phyloP scores from a whole-genome alignment of 441 rosid genomes.

The Hura crepitans region DNA sequence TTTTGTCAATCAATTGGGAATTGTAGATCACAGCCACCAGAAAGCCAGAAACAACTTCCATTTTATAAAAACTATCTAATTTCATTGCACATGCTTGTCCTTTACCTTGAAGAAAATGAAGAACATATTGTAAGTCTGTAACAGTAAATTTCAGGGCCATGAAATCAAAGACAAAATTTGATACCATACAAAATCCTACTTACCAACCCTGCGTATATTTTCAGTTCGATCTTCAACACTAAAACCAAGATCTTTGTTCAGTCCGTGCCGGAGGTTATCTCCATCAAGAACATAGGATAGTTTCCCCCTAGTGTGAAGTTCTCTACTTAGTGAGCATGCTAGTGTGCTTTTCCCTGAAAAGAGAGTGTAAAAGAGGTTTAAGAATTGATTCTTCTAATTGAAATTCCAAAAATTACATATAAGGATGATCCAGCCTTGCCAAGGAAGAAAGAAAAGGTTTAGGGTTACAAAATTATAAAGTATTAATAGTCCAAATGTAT shows the following conservation, averaged over 20 bases:
- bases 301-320: slow-evolving; percentile 59
- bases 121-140: neutral
- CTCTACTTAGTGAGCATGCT: slow-evolving; percentile 72
- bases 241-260: slow-evolving; percentile 78
- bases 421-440: neutral
- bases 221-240: slow-evolving; percentile 81
- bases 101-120: neutral
- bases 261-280: slow-evolving; percentile 81
- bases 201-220: slow-evolving; percentile 87
- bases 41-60: slow-evolving; percentile 5
- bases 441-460: neutral
- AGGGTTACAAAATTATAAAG: neutral
- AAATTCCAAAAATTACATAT: neutral
- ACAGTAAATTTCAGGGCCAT: neutral
- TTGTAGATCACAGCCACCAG: slow-evolving; percentile 1
- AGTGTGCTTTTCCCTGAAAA: slow-evolving; percentile 79
- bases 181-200: slow-evolving; percentile 26
- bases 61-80: neutral
- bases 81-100: neutral
- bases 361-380: neutral
- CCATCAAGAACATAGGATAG: slow-evolving; percentile 79
- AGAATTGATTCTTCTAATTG: neutral
- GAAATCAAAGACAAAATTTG: neutral
- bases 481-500: neutral
- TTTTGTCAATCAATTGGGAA: neutral